A percentile compares a stretch with the other conserved stretches of the same genome.
Conservation (phyloP, 345 rosid species). For the Microthlaspi erraticum region DNA sequence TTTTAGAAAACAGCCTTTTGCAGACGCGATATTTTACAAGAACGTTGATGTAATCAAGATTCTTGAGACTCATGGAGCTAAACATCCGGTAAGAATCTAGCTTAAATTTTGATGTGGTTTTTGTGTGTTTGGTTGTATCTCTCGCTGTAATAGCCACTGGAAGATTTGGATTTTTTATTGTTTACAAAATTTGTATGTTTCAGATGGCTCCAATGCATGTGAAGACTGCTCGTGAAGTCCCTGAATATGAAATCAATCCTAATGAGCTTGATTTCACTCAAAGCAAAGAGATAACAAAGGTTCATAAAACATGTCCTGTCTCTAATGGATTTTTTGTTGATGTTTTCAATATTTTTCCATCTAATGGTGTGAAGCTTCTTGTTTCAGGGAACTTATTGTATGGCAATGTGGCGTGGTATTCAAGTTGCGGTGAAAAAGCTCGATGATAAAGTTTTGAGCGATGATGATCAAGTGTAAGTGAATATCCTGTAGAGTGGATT, state of each 20-base stretch:
- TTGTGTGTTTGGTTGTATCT: not conserved
- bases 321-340: not conserved
- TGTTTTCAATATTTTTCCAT: not conserved
- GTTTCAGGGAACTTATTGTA: slow-evolving; percentile 78
- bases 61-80: slow-evolving; percentile 82
- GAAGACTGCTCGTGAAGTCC: slow-evolving; percentile 81
- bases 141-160: not conserved
- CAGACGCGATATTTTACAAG: slow-evolving; percentile 89
- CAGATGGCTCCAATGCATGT: slow-evolving; percentile 97
- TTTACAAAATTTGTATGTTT: slow-evolving; percentile 8
- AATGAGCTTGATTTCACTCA: slow-evolving; percentile 78
- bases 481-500: not conserved
- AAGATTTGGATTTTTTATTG: slow-evolving; percentile 1
- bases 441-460: slow-evolving; percentile 68
- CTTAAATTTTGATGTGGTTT: not conserved
- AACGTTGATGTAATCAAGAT: slow-evolving; percentile 77
- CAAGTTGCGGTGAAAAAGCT: slow-evolving; percentile 90
- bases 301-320: slow-evolving; percentile 26
- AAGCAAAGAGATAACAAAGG: slow-evolving; percentile 82
- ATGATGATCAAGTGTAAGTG: slow-evolving; percentile 88
- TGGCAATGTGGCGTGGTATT: slow-evolving; percentile 94
- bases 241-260: slow-evolving; percentile 85
- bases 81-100: slow-evolving; percentile 64
- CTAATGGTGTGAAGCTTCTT: slow-evolving; percentile 20
- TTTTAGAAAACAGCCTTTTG: slow-evolving; percentile 69